Evolutionary conservation across 768 basidiomycete genomes (phyloP).

Genomic region (Crassisporium funariophilum): DNA sequence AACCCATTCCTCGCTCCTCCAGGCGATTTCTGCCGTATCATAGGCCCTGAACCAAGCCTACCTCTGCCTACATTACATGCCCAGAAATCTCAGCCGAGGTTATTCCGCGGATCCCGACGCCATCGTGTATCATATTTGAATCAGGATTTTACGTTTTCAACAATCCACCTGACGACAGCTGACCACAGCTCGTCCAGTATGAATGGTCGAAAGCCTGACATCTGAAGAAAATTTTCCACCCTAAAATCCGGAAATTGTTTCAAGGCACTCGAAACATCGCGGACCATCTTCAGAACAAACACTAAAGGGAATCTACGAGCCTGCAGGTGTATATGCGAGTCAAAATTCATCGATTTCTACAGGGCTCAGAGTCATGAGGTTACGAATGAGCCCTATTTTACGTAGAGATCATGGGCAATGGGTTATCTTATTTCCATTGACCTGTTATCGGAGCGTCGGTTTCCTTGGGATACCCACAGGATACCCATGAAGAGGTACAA

Average conservation of each 20-base stretch:
- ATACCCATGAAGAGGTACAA: neutral
- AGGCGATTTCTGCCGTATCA: no score
- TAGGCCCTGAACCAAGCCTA: no score
- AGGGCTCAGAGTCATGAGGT: constrained; percentile 9
- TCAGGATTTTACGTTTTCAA: no score
- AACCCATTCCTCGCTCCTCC: no score
- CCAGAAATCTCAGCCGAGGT: no score
- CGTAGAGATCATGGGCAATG: constrained; percentile 4
- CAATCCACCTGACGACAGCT: no score
- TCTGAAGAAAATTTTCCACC: constrained; percentile 2
- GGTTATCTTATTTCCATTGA: constrained; percentile 5
- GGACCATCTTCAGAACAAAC: neutral
- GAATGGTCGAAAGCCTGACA: neutral
- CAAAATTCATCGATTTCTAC: neutral
- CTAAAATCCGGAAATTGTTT: no score
- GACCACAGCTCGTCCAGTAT: no score
- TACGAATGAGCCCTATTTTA: constrained; percentile 6
- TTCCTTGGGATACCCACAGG: constrained; percentile 1
- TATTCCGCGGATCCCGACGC: no score
- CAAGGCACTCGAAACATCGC: neutral
- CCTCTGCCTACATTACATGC: no score
- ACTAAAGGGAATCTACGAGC: constrained; percentile 1
- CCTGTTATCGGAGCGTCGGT: neutral
- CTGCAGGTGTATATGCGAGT: neutral
- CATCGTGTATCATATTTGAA: no score